These are phyloP conservation scores for Arctium lappa DNA, from an alignment of 129 eudicot genomes.

Conservation along the genomic window DNA sequence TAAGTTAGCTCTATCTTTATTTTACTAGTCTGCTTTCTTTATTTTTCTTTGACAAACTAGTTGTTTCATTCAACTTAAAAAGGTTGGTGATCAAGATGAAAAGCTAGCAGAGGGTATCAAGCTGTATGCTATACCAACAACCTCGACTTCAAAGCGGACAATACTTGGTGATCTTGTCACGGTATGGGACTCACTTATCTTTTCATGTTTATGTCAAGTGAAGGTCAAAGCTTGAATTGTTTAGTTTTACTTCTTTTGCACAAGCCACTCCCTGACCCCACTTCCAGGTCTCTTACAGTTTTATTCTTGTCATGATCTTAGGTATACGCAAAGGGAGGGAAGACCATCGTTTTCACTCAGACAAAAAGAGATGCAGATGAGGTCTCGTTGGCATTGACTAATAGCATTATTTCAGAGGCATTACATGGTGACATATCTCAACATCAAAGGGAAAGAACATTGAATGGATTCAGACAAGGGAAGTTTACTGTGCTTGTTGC, in stretches of 20 bases:
- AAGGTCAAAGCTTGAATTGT: background rate
- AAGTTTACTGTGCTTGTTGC: constrained; percentile 97
- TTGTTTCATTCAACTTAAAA: constrained; percentile 15
- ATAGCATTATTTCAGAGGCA: constrained; percentile 92
- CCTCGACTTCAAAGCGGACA: constrained; percentile 73
- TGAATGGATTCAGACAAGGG: constrained; percentile 92
- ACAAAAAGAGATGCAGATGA: constrained; percentile 98
- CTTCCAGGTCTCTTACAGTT: background rate
- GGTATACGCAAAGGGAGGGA: constrained; percentile 99
- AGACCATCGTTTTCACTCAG: constrained; percentile 91
- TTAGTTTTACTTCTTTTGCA: too few species aligned
- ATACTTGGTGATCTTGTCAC: constrained; percentile 84
- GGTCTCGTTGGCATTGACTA: constrained; percentile 78
- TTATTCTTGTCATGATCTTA: constrained; percentile 21
- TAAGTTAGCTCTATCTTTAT: constrained; percentile 17
- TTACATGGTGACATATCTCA: constrained; percentile 98
- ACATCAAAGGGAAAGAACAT: constrained; percentile 91
- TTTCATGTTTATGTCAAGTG: background rate
- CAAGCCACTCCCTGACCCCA: too few species aligned
- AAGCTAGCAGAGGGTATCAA: constrained; percentile 97
- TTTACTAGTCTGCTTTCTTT: too few species aligned
- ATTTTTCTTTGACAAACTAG: background rate
- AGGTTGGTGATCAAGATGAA: constrained; percentile 97
- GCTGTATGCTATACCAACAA: constrained; percentile 73
- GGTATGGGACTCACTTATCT: constrained; percentile 32